Evolutionary conservation across 2,329 filamentous ascomycete genomes (phyloP), one percentile per base, ranked within the genome.

Genomic region (Waltergamsia citrina): DNA sequence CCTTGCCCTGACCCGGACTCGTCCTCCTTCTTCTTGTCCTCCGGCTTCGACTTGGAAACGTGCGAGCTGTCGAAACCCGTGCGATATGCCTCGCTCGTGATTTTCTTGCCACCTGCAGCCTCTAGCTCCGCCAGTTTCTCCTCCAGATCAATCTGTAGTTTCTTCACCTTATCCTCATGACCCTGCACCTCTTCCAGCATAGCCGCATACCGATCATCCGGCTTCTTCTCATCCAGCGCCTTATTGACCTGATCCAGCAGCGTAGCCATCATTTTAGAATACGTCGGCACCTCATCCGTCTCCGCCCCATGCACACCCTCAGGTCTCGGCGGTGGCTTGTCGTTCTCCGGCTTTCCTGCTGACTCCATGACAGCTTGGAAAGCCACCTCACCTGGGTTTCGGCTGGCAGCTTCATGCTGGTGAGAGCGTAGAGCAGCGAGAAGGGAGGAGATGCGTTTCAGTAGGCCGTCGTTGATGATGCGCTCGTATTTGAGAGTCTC

Each of bases 191-290:
- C 90, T 31, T 73, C 70, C 19, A 93, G 67, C 65, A 93, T 95
- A 34, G 73, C 80, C 31, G 73, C 67, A 52, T 84, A 87, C 33
- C 84, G 65, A 45, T 80, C 74, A 15, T 73, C 68, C 1, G 73
- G 69, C 40, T 81, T 77, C 57, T 82, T 82, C 52, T 87, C 83
- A 36, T 88, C 84, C 23, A 94, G 68, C 33, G 85, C 78, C 59
- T 75, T 70, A 49, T 94, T 95, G 27, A 96, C 87, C 58, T 94
- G 84, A 50, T 98, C 92, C 15, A 96, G 73, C 48, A 98, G 60
- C n/a, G 81, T 78, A n/a, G 85, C 85, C 82, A 98, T 88, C 92
- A 98, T 98, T 66, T 93, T 86, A 25, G 86, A 92, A 53, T 94
- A 98, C 11, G 80, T 82, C 1, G 85, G 85, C 47, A 85, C 76